Evolutionary conservation across 805 yeast species (phyloP).

Genomic region (Candida lessepsii): DNA sequence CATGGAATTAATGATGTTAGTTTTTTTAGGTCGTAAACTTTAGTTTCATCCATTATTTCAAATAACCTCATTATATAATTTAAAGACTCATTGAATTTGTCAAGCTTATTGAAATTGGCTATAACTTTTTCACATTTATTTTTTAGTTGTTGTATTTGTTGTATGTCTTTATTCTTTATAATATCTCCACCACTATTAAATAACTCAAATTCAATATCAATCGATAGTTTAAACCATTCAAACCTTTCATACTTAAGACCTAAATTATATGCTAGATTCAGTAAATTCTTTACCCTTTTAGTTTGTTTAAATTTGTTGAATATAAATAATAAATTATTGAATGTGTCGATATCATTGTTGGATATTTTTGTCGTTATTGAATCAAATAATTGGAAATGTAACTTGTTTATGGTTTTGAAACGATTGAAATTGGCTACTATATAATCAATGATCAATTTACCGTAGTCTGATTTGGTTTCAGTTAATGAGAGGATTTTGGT

Average conservation of each 20-base stretch:
- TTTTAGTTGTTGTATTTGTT: neutral
- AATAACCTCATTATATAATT: neutral
- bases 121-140: neutral
- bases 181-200: conserved; percentile 11
- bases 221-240: conserved; percentile 20
- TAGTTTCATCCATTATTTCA: neutral
- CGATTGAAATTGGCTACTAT: neutral
- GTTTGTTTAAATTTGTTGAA: conserved; percentile 24
- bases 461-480: no score
- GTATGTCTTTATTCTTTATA: no score
- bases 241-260: conserved; percentile 24
- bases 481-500: no score
- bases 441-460: neutral
- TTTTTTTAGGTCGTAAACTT: neutral
- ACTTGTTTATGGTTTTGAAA: conserved; percentile 2
- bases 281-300: conserved; percentile 45
- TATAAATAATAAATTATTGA: conserved; percentile 9
- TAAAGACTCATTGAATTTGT: neutral
- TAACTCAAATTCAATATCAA: conserved; percentile 31
- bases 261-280: conserved; percentile 44
- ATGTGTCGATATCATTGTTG: conserved; percentile 1
- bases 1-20: neutral
- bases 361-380: neutral
- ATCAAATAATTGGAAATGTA: conserved; percentile 6
- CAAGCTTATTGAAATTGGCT: neutral